Base-by-base conservation (phyloP, 2,329 filamentous ascomycete genomes). In the Fusarium austroafricanum region DNA sequence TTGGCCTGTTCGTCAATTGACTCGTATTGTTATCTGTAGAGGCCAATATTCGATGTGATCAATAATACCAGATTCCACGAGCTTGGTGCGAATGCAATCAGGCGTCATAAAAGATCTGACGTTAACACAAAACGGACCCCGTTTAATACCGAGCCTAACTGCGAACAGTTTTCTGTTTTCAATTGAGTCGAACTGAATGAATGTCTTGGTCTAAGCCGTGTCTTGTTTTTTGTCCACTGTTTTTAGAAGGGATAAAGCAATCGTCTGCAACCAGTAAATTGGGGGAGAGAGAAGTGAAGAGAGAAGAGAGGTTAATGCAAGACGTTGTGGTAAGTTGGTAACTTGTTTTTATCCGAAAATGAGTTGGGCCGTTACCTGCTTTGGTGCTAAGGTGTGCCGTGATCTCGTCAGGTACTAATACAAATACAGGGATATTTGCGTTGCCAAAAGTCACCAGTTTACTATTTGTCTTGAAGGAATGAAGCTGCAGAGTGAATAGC, bases 361-460 rank as follows among this genome's bases (percentile, higher is more conserved):
- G 52, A 28, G 31, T 64, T 63, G 44, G 52, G 59, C 39, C 45
- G 54, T 58, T 57, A 37, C 35, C 45, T 40, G 37, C 38, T 51
- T 58, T 37, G 44, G 43, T 51, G 31, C 39, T 50, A 40, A 51
- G 33, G 42, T 65, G 61, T 44, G 59, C 61, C 61, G 52, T 61
- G 51, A 44, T 29, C 61, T 46, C 43, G 50, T 63, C 20, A 62
- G 56, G 59, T 63, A 63, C 38, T 55, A 55, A 61, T 42, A 54
- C 28, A 44, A 6, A 6, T n/a, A n/a, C 4, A 23, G 40, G 42
- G 29, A 53, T 18, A 17, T 51, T 39, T n/a, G 21, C 14, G 21
- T 43, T 59, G 12, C 40, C 47, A 12, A n/a, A 61, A 46, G 50
- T 44, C 14, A 28, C 46, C 28, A 43, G 31, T 14, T 42, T 20